A percentile compares a stretch with the other conserved stretches of the same genome.
Evolutionary conservation across 2,329 filamentous ascomycete genomes (phyloP).

Genomic region (Sclerotiophoma versabilis): DNA sequence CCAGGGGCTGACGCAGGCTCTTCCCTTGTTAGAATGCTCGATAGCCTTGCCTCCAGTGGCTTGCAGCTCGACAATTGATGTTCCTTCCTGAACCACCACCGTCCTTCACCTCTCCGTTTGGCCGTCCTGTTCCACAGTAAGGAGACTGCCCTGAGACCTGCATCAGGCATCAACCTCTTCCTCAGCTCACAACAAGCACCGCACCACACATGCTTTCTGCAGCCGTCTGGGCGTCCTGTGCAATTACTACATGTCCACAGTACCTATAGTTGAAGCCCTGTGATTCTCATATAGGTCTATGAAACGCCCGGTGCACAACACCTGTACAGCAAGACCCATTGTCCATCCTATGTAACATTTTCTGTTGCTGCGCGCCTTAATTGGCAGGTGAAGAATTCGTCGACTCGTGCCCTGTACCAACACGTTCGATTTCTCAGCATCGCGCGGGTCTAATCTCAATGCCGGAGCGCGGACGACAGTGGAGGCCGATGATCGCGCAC

Average conservation of each 20-base stretch:
- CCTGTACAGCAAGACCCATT: background rate
- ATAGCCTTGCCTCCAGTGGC: no score
- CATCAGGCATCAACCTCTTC: background rate
- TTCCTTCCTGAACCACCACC: no score
- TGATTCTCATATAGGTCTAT: background rate
- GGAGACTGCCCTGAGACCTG: background rate
- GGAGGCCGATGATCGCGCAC: slow-evolving; percentile 19
- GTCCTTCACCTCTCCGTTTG: no score
- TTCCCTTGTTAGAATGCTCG: background rate
- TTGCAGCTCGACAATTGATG: no score
- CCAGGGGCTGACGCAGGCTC: background rate
- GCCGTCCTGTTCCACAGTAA: no score
- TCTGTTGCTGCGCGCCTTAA: no score
- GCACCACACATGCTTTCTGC: no score
- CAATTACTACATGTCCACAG: no score
- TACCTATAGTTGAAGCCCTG: background rate
- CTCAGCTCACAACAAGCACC: no score
- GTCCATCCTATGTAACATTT: no score
- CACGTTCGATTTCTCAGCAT: slow-evolving; percentile 27
- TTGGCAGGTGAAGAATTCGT: background rate
- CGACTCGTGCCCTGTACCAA: slow-evolving; percentile 5
- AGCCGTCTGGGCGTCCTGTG: no score
- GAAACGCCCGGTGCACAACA: slow-evolving; percentile 3
- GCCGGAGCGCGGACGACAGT: slow-evolving; percentile 17
- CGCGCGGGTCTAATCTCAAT: slow-evolving; percentile 19